Evolutionary conservation across 257 asterid genomes (phyloP), one percentile per base, ranked within the genome.

Genomic region (Solanum paucissectum): DNA sequence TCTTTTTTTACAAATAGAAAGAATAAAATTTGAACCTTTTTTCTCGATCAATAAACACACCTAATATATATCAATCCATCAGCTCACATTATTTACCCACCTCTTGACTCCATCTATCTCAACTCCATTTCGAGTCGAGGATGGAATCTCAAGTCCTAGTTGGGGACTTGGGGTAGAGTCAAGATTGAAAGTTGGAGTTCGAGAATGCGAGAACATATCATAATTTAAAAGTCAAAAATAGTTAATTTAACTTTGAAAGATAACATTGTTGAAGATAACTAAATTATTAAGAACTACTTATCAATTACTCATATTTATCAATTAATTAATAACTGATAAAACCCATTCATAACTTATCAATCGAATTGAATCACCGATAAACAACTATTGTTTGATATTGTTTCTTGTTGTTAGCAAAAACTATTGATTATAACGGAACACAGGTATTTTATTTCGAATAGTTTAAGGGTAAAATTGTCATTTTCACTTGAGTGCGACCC

Each of bases 111-210:
- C 7, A 46, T 1, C 1, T 46, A 46, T 0, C 58, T 46, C 58
- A 46, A 46, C 20, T 13, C 58, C 2, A 46, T 1, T 46, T 13
- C 1, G 1, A 34, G 1, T 13, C 1, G 58, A 46, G 2, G 58
- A 46, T 46, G 0, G 7, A 46, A 46, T 18, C n/a, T 52, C 62
- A 18, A 52, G 18, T 18, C 3, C 0, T 18, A 52, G 1, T 16
- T 0, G 0, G 3, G 23, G 0, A 52, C 0, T 16, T 0, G 0
- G 3, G 23, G 0, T 52, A n/a, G 0, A 52, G 62, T 18, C 58
- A 46, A 13, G 20, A 46, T 46, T 0, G 7, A 46, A 12, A 46
- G 18, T 46, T 12, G 1, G 6, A 12, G 18, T 46, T 1, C 1
- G 0, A 46, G 55, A 12, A 46, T 46, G 14, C 0, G 9, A 52